These are phyloP conservation scores for Rauvolfia tetraphylla DNA, from an alignment of 257 asterid species.

Conservation along the genomic window DNA sequence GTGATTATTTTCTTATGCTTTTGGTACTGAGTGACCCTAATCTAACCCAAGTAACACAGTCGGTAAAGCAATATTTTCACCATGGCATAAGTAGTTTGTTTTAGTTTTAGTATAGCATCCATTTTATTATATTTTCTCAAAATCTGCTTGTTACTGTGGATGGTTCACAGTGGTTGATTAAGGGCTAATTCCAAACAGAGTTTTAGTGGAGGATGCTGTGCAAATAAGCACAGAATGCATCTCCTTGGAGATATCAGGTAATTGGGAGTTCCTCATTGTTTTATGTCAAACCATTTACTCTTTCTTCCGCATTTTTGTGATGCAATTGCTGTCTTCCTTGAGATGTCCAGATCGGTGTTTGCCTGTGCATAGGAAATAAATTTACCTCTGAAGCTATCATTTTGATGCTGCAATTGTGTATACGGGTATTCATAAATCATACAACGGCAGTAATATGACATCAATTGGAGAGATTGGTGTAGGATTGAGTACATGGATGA, in stretches of 20 bases:
- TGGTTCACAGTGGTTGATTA: neutral
- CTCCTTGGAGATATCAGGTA: constrained; percentile 7
- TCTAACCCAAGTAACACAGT: neutral
- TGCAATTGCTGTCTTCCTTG: neutral
- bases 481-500: neutral
- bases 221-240: neutral
- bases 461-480: neutral
- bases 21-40: constrained; percentile 3
- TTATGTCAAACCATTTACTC: neutral
- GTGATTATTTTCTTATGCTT: constrained; percentile 1
- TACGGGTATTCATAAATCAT: neutral
- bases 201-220: neutral
- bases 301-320: neutral
- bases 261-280: neutral
- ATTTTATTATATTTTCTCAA: neutral
- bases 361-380: neutral
- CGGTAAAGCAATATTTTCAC: neutral
- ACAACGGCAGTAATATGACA: neutral
- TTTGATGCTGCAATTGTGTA: neutral
- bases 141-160: neutral
- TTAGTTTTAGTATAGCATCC: no score
- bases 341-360: neutral
- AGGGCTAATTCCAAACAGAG: neutral
- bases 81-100: neutral
- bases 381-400: neutral